Conservation (phyloP, 768 basidiomycete genomes). For the Boletus reticuloceps region DNA sequence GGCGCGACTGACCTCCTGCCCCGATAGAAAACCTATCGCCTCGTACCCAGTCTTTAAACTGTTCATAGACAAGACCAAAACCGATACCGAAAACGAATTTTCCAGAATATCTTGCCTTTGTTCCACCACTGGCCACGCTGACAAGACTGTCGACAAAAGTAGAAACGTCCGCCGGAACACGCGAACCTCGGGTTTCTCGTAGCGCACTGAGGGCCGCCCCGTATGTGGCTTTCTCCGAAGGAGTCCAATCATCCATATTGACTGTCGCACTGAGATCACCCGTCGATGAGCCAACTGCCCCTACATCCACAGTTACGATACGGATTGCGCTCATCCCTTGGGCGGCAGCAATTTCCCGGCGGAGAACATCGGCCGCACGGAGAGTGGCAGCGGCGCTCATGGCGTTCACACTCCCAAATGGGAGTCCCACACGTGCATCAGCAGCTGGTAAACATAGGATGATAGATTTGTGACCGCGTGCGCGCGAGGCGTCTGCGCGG, state of each 20-base stretch:
- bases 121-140: constrained; percentile 57
- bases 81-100: constrained; percentile 43
- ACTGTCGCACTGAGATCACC: constrained; percentile 36
- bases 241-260: constrained; percentile 70
- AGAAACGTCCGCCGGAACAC: constrained; percentile 55
- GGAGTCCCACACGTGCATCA: constrained; percentile 71
- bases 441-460: constrained; percentile 74
- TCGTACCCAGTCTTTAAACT: constrained; percentile 52
- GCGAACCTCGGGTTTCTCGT: constrained; percentile 39
- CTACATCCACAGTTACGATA: constrained; percentile 74
- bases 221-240: constrained; percentile 70
- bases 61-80: constrained; percentile 39
- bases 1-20: constrained; percentile 62
- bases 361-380: constrained; percentile 68
- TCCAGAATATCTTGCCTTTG: constrained; percentile 35
- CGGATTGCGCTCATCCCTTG: constrained; percentile 52
- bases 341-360: constrained; percentile 69
- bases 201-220: constrained; percentile 63
- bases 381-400: constrained; percentile 77
- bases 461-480: constrained; percentile 46
- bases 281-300: constrained; percentile 39
- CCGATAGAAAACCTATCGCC: constrained; percentile 74
- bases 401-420: constrained; percentile 59
- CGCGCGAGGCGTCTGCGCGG: constrained; percentile 59
- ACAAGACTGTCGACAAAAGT: constrained; percentile 60